phyloP scores from a whole-genome alignment of 495 filamentous ascomycete species.

The Daldinia bambusicola region DNA sequence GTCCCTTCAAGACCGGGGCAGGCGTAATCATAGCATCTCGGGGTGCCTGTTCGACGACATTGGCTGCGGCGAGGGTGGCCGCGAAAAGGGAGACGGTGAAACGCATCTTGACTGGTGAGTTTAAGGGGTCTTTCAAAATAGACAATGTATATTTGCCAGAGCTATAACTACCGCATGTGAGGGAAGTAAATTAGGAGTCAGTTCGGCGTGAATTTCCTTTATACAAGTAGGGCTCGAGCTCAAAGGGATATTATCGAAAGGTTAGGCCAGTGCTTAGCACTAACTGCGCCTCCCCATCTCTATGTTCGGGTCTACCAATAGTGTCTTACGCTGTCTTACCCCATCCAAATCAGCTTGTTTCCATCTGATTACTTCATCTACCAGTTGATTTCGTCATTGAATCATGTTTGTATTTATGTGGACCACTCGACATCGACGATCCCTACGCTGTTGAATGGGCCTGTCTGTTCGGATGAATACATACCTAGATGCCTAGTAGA shows the following conservation, averaged over 20 bases:
- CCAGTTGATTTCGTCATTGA: constrained; percentile 35
- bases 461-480: not conserved
- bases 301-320: constrained; percentile 20
- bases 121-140: constrained; percentile 13
- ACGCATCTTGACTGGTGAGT: constrained; percentile 32
- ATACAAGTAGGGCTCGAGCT: constrained; percentile 21
- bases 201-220: constrained; percentile 26
- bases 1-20: constrained; percentile 30
- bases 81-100: constrained; percentile 29
- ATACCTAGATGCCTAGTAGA: not conserved
- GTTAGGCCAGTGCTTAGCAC: constrained; percentile 19
- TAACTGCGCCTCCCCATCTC: constrained; percentile 17
- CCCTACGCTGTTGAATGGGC: constrained; percentile 11
- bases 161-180: not conserved
- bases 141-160: constrained; percentile 2
- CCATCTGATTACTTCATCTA: constrained; percentile 18
- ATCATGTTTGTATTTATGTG: constrained; percentile 26
- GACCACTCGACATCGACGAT: constrained; percentile 18
- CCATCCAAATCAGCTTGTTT: constrained; percentile 10
- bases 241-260: constrained; percentile 14
- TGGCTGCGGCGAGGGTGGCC: constrained; percentile 34
- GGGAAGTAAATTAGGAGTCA: not conserved
- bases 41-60: constrained; percentile 27
- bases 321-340: constrained; percentile 32
- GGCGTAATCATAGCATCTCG: constrained; percentile 43